These are phyloP conservation scores for Aureobasidium vineae DNA, from an alignment of 2,329 filamentous ascomycete species.

Conservation along the genomic window DNA sequence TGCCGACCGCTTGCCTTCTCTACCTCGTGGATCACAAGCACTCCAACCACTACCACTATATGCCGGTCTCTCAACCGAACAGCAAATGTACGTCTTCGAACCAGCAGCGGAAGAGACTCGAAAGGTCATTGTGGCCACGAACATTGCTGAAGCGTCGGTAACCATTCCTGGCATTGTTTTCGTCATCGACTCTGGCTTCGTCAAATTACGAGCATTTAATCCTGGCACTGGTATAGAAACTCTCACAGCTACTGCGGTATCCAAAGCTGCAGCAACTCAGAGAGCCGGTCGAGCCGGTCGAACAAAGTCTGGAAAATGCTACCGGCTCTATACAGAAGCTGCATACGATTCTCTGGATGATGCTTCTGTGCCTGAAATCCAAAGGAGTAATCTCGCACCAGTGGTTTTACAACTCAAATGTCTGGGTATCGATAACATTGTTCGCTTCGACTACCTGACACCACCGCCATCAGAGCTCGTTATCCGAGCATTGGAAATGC, in stretches of 20 bases:
- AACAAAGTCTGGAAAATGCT: slow-evolving; percentile 90
- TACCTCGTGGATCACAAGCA: slow-evolving; percentile 58
- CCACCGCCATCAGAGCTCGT: slow-evolving; percentile 82
- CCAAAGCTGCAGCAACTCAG: slow-evolving; percentile 90
- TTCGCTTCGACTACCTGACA: slow-evolving; percentile 85
- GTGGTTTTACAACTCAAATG: slow-evolving; percentile 90
- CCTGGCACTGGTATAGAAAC: slow-evolving; percentile 83
- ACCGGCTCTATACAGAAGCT: slow-evolving; percentile 81
- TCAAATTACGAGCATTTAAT: slow-evolving; percentile 84
- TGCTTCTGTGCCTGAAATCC: slow-evolving; percentile 82
- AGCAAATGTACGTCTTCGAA: slow-evolving; percentile 95
- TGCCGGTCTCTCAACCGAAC: slow-evolving; percentile 81
- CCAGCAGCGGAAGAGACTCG: slow-evolving; percentile 74
- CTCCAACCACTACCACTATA: slow-evolving; percentile 78
- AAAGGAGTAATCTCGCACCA: slow-evolving; percentile 85
- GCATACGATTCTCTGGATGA: slow-evolving; percentile 65
- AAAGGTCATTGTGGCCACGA: slow-evolving; percentile 91
- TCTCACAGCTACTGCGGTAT: slow-evolving; percentile 75
- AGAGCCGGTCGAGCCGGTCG: slow-evolving; percentile 86
- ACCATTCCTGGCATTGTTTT: slow-evolving; percentile 91
- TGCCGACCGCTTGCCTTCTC: slow-evolving; percentile 64
- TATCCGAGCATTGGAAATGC: slow-evolving; percentile 78
- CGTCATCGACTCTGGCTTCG: slow-evolving; percentile 86
- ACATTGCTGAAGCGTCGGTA: slow-evolving; percentile 94
- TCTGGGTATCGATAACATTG: slow-evolving; percentile 89